phyloP scores from a whole-genome alignment of 345 rosid genomes.

The Salix exigua region DNA sequence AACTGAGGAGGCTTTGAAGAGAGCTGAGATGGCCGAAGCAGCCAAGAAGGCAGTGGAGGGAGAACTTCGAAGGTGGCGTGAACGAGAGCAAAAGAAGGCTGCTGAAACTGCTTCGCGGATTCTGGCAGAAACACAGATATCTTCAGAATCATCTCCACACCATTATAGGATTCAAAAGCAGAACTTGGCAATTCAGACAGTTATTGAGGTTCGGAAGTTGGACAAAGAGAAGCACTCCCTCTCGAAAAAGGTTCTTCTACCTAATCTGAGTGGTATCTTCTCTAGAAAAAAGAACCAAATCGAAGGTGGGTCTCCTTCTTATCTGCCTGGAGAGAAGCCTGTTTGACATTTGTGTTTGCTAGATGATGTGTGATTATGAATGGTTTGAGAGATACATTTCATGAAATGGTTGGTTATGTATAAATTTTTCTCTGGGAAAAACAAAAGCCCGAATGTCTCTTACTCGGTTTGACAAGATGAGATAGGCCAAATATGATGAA shows the following conservation, averaged over 20 bases:
- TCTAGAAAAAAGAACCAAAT: constrained; percentile 71
- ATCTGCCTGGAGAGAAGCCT: constrained; percentile 67
- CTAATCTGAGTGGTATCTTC: constrained; percentile 69
- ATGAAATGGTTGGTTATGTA: constrained; percentile 16
- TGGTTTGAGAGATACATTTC: constrained; percentile 21
- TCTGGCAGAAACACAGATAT: constrained; percentile 61
- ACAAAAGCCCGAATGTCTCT: constrained; percentile 13
- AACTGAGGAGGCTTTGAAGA: constrained; percentile 65
- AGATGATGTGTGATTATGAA: constrained; percentile 28
- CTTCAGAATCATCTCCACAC: constrained; percentile 59
- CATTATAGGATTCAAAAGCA: constrained; percentile 52
- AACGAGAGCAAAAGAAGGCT: constrained; percentile 85
- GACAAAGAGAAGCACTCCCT: constrained; percentile 54
- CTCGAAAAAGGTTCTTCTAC: constrained; percentile 57
- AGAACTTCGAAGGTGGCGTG: constrained; percentile 86
- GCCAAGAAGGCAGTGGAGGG: constrained; percentile 92
- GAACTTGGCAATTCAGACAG: constrained; percentile 32
- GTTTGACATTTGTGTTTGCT: constrained; percentile 27
- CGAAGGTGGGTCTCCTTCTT: constrained; percentile 83
- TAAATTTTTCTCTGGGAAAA: constrained; percentile 25
- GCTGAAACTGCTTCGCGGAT: constrained; percentile 73
- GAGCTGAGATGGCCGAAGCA: constrained; percentile 93
- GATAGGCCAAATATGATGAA: constrained; percentile 15
- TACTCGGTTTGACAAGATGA: constrained; percentile 9
- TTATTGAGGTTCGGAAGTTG: constrained; percentile 40